phyloP scores from a whole-genome alignment of 2,329 filamentous ascomycete species.

The Uncinocarpus reesii region DNA sequence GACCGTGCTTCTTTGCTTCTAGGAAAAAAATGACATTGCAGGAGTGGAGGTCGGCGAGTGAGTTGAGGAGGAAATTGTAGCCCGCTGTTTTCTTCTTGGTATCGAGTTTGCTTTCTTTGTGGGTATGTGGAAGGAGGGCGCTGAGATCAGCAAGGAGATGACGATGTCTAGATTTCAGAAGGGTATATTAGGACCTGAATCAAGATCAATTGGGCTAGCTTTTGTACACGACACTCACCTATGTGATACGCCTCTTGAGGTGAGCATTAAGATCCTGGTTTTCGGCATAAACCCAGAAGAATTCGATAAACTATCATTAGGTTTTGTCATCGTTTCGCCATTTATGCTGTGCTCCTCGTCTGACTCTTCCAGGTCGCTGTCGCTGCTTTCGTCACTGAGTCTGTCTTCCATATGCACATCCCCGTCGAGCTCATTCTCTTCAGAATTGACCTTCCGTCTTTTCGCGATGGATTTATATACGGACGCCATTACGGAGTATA shows the following conservation, averaged over 20 bases:
- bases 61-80: conserved; percentile 66
- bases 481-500: conserved; percentile 48
- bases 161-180: conserved; percentile 56
- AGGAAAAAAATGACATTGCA: conserved; percentile 94
- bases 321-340: conserved; percentile 18
- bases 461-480: conserved; percentile 48
- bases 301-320: conserved; percentile 15
- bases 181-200: too few species aligned
- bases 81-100: conserved; percentile 62
- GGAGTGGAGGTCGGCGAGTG: conserved; percentile 67
- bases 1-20: conserved; percentile 75
- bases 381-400: conserved; percentile 20
- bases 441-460: conserved; percentile 10
- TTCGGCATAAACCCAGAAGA: conserved; percentile 29
- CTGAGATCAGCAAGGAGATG: conserved; percentile 86
- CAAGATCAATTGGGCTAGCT: too few species aligned
- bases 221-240: conserved; percentile 43
- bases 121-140: conserved; percentile 76
- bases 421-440: conserved; percentile 10
- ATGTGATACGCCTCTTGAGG: conserved; percentile 84
- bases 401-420: conserved; percentile 18
- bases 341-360: conserved; percentile 25
- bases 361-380: conserved; percentile 49
- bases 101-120: conserved; percentile 94
- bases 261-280: conserved; percentile 71